These are phyloP conservation scores for Pleoardoris graminearum DNA, from an alignment of 2,329 filamentous ascomycete genomes.

Conservation along the genomic window DNA sequence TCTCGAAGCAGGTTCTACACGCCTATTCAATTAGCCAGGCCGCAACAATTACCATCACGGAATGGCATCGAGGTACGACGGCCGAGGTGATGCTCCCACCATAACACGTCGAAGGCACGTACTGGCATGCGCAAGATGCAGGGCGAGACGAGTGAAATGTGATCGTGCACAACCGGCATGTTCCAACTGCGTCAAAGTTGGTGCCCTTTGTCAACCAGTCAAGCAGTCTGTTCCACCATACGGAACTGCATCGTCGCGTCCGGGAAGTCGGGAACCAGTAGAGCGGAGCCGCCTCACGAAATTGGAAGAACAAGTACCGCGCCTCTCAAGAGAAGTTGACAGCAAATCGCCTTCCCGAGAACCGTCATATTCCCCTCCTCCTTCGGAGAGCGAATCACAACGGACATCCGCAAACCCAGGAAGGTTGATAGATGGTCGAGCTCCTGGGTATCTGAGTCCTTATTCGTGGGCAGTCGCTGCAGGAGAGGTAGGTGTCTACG, in stretches of 20 bases:
- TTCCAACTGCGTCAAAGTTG: constrained; percentile 26
- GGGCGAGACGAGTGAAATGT: constrained; percentile 28
- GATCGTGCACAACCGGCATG: constrained; percentile 28
- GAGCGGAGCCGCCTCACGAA: constrained; percentile 19
- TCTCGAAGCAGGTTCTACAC: not conserved
- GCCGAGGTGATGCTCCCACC: constrained; percentile 20
- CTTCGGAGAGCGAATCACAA: constrained; percentile 6
- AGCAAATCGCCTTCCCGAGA: constrained; percentile 25
- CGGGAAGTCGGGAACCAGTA: constrained; percentile 15
- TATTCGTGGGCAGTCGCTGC: constrained; percentile 25
- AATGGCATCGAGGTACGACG: constrained; percentile 19
- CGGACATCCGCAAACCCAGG: constrained; percentile 8
- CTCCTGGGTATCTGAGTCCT: constrained; percentile 23
- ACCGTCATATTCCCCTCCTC: constrained; percentile 17
- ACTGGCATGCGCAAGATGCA: constrained; percentile 26
- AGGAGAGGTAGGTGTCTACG: constrained; percentile 18
- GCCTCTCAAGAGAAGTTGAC: constrained; percentile 22
- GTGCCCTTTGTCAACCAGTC: constrained; percentile 22
- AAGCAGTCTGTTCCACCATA: constrained; percentile 12
- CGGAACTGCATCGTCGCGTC: constrained; percentile 9
- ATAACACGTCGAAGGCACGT: constrained; percentile 28
- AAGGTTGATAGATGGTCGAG: constrained; percentile 11
- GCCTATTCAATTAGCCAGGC: not conserved
- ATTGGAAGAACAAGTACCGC: constrained; percentile 22
- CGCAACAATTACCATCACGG: not conserved